Evolutionary conservation across 345 rosid species (phyloP).

Genomic region (Lepidium africanum): DNA sequence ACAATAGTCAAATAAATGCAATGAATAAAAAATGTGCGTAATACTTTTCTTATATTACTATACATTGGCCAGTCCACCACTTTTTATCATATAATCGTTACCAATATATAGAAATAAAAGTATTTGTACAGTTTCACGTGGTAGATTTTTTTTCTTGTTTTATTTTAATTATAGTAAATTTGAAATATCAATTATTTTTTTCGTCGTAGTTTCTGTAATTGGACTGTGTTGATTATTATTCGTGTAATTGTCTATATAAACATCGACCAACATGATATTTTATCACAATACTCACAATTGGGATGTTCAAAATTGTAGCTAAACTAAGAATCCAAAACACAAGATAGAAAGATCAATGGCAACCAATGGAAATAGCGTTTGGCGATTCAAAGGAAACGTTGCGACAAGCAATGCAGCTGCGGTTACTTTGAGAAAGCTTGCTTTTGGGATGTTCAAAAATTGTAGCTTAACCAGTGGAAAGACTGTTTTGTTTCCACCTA

Average conservation of each 20-base stretch:
- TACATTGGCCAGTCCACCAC: too few relatives aligned
- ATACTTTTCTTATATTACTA: too few relatives aligned
- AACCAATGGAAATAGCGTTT: neutral
- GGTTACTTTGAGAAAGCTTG: slow-evolving; percentile 30
- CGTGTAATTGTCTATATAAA: neutral
- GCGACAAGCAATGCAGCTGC: slow-evolving; percentile 16
- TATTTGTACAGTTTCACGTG: too few relatives aligned
- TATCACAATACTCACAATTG: neutral
- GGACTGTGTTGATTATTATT: neutral
- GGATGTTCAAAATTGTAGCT: neutral
- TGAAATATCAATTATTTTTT: neutral
- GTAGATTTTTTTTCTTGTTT: too few relatives aligned
- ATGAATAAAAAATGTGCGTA: too few relatives aligned
- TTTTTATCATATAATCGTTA: too few relatives aligned
- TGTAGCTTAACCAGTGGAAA: slow-evolving; percentile 28
- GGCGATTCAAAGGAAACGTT: slow-evolving; percentile 19
- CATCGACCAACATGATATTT: neutral
- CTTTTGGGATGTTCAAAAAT: slow-evolving; percentile 24
- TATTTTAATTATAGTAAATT: too few relatives aligned
- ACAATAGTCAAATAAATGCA: too few relatives aligned
- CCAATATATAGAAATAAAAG: too few relatives aligned
- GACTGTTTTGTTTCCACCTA: slow-evolving; percentile 32
- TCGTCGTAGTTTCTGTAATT: neutral
- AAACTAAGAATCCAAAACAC: neutral
- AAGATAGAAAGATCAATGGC: neutral